phyloP scores from a whole-genome alignment of 148 eudicot genomes.

The Vaccinium macrocarpon region DNA sequence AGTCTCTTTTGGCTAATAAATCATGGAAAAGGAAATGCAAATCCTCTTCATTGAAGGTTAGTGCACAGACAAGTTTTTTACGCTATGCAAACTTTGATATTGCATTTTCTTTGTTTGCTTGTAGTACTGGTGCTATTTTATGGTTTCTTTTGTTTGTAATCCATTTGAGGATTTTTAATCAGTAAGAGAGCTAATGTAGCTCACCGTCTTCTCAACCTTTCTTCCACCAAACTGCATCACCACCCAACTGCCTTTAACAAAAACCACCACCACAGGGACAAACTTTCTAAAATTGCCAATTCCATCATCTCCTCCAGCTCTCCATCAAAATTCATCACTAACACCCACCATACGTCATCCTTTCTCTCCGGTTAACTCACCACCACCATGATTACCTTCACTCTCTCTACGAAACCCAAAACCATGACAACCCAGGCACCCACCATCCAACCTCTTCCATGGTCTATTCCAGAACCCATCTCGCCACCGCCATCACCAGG shows the following conservation, averaged over 20 bases:
- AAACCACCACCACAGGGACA: background rate
- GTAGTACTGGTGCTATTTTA: background rate
- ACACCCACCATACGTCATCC: background rate
- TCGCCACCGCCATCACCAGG: background rate
- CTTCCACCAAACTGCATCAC: background rate
- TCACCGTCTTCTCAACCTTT: background rate
- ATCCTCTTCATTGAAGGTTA: conserved; percentile 5
- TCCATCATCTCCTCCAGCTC: background rate
- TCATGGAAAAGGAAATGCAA: conserved; percentile 9
- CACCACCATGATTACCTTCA: background rate
- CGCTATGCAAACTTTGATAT: background rate
- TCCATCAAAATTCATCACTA: background rate
- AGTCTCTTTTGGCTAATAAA: conserved; percentile 11
- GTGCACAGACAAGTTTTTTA: background rate
- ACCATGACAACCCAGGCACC: conserved; percentile 2
- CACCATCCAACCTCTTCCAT: background rate
- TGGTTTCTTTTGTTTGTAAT: background rate
- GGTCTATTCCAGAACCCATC: background rate
- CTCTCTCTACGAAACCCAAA: background rate
- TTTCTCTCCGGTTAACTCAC: background rate
- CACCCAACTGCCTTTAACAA: background rate
- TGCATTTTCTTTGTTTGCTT: background rate
- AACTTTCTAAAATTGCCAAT: background rate
- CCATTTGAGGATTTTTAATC: background rate
- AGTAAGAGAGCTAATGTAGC: conserved; percentile 6